Base-by-base conservation (phyloP, 805 yeast species). In the Metschnikowia amazonensis region DNA sequence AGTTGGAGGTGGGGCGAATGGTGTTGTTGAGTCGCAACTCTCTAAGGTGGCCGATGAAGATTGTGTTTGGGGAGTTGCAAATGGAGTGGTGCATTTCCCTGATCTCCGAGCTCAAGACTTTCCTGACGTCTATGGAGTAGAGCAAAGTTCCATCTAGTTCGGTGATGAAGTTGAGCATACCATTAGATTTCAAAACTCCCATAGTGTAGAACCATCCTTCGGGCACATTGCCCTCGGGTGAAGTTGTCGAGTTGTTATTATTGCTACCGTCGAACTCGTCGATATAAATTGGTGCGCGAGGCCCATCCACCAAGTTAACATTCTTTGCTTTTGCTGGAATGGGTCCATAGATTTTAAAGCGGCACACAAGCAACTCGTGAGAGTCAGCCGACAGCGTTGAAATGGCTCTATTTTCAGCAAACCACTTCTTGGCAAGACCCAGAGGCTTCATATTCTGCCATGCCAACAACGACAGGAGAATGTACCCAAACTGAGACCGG, bases 201-300 rank as follows among this genome's bases (percentile, higher is more conserved):
- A 81, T 82, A 1, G 86, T 79, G 43, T 72, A 74, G 57, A 84
- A 84, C 92, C 92, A 86, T 4, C 81, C 81, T 56, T 80, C 86
- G 18, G 65, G 58, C 20, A 60, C 36, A 35, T 51, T 44, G 4
- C 44, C 42, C 24, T 50, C 48, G 9, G 38, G 24, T 10, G 28
- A 25, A 11, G 47, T 34, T 13, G 17, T 29, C 17, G 40, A n/a
- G 24, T 23, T 17, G 24, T 38, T 20, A 18, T 41, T 43, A 18
- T 36, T 24, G 24, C n/a, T n/a, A 7, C 25, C n/a, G 14, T 48
- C 44, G 32, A 23, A 40, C 25, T 51, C 48, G 45, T 45, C 48
- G 28, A 46, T 43, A 43, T 62, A 61, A 6, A 57, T 46, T 2
- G 75, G 76, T 16, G 72, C 75, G 36, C 54, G 62, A 1, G 70